phyloP scores from a whole-genome alignment of 106 monocot genomes.

The Chionographis japonica region DNA sequence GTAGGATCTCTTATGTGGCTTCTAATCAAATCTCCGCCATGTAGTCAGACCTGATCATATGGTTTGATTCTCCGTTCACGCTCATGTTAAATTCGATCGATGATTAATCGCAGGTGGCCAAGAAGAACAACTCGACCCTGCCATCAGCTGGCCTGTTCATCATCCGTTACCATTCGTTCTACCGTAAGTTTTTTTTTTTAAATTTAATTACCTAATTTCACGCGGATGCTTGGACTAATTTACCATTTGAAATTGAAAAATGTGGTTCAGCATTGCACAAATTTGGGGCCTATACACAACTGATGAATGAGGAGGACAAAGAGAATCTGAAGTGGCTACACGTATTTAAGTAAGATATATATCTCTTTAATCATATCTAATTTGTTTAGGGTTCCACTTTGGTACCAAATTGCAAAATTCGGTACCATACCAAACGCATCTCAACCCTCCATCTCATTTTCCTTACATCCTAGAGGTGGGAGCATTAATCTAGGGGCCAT shows the following conservation, averaged over 20 bases:
- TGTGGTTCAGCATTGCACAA: constrained; percentile 61
- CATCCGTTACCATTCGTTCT: constrained; percentile 89
- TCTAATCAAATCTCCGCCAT: not conserved
- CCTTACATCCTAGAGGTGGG: too few species aligned
- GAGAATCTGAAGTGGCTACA: constrained; percentile 91
- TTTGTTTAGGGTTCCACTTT: not conserved
- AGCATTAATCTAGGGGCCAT: too few species aligned
- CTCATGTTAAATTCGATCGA: not conserved
- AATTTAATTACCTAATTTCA: not conserved
- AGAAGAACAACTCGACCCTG: constrained; percentile 68
- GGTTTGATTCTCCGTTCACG: not conserved
- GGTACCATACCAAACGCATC: constrained; percentile 10
- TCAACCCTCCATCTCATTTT: not conserved
- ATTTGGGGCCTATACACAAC: constrained; percentile 62
- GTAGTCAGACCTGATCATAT: not conserved
- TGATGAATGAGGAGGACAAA: constrained; percentile 91
- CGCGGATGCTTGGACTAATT: not conserved
- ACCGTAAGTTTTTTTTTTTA: constrained; percentile 36
- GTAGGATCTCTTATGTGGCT: constrained; percentile 20
- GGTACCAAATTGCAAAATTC: not conserved
- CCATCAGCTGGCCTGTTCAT: constrained; percentile 84
- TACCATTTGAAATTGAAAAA: not conserved
- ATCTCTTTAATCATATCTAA: not conserved
- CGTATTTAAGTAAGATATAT: constrained; percentile 65
- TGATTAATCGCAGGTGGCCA: constrained; percentile 55